Evolutionary conservation across 805 yeast genomes (phyloP).

Genomic region (Jamesozyma lodderae): DNA sequence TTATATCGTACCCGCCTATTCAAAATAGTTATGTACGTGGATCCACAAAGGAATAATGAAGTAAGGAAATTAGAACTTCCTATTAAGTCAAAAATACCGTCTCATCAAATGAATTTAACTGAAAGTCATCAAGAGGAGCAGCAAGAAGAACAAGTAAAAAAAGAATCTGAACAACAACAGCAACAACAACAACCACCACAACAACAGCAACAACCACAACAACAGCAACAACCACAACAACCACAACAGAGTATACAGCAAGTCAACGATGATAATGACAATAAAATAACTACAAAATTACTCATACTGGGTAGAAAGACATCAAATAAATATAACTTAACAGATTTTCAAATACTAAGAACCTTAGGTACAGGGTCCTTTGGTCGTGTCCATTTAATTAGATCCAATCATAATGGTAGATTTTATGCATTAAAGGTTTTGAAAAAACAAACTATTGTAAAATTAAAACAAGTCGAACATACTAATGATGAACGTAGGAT

Average conservation of each 20-base stretch:
- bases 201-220: background rate
- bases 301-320: conserved; percentile 8
- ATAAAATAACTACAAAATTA: background rate
- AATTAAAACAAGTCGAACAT: conserved; percentile 89
- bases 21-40: conserved; percentile 14
- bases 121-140: too few relatives aligned
- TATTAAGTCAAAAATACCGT: background rate
- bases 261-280: background rate
- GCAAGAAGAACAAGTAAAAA: background rate
- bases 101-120: too few relatives aligned
- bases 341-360: conserved; percentile 73
- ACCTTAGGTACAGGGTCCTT: conserved; percentile 92
- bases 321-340: conserved; percentile 66
- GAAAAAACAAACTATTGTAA: conserved; percentile 79
- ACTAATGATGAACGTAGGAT: conserved; percentile 89
- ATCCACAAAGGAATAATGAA: conserved; percentile 19
- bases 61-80: conserved; percentile 13
- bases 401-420: conserved; percentile 80
- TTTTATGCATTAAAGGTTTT: conserved; percentile 85
- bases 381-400: conserved; percentile 83
- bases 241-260: background rate
- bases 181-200: background rate
- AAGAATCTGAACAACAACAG: background rate
- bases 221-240: background rate
- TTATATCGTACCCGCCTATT: too few relatives aligned